These are phyloP conservation scores for Hsuehochloa calcarea DNA, from an alignment of 176 grass and related monocot genomes.

Conservation along the genomic window DNA sequence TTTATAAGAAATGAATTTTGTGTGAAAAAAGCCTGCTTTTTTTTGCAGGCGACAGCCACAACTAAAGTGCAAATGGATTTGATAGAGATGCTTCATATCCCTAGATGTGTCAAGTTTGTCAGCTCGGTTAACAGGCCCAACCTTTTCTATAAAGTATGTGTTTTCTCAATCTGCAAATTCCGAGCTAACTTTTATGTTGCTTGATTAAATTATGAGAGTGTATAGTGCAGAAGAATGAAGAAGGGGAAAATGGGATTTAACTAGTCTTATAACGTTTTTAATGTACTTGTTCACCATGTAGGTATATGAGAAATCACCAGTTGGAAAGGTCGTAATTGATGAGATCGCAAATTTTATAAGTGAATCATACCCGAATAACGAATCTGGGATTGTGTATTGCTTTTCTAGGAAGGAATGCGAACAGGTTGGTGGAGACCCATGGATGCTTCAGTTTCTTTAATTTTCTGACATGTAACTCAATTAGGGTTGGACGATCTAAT, in stretches of 20 bases:
- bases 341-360: constrained; percentile 82
- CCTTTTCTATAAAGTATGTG: constrained; percentile 82
- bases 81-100: constrained; percentile 96
- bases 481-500: neutral
- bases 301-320: constrained; percentile 80
- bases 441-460: constrained; percentile 33
- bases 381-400: constrained; percentile 96
- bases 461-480: constrained; percentile 22
- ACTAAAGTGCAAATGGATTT: constrained; percentile 87
- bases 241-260: neutral
- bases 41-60: constrained; percentile 81
- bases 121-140: constrained; percentile 91
- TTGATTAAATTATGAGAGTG: constrained; percentile 25
- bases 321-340: constrained; percentile 82
- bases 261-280: constrained; percentile 5
- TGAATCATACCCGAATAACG: constrained; percentile 75
- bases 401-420: constrained; percentile 93
- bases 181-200: neutral
- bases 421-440: constrained; percentile 56
- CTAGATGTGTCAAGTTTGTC: constrained; percentile 82
- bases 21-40: constrained; percentile 11
- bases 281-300: constrained; percentile 36
- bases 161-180: neutral
- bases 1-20: constrained; percentile 13
- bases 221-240: constrained; percentile 14